These are phyloP conservation scores for Chlamydomonas sp. DNA, from an alignment of 139 green algal species.

Conservation along the genomic window DNA sequence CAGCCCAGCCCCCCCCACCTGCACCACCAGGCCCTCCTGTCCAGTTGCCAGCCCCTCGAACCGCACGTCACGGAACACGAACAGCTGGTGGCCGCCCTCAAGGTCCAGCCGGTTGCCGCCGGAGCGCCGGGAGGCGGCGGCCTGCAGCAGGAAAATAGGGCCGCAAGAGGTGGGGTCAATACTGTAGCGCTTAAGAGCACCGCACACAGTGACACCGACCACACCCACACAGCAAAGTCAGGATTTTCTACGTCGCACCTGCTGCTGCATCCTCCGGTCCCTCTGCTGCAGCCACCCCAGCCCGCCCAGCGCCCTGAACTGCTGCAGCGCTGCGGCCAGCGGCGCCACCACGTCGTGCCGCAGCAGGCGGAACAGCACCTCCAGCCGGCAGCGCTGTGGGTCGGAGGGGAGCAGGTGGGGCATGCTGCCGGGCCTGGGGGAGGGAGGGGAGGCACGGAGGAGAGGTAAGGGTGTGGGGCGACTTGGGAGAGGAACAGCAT, in stretches of 20 bases:
- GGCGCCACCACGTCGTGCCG: slow-evolving; percentile 66
- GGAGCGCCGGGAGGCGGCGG: neutral
- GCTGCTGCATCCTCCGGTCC: neutral
- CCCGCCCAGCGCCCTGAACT: slow-evolving; percentile 41
- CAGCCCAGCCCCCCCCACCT: neutral
- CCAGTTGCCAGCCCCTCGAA: slow-evolving; percentile 5
- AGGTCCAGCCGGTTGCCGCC: neutral
- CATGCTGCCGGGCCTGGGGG: slow-evolving; percentile 37
- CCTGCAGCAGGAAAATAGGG: neutral
- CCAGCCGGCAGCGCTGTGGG: slow-evolving; percentile 54
- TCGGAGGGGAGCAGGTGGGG: slow-evolving; percentile 48
- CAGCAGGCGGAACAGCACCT: slow-evolving; percentile 77
- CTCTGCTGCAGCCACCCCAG: slow-evolving; percentile 32
- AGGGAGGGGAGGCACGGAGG: neutral
- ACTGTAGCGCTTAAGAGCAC: neutral
- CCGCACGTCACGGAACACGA: slow-evolving; percentile 8
- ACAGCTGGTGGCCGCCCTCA: slow-evolving; percentile 29
- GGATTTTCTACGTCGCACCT: neutral
- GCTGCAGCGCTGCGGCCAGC: slow-evolving; percentile 43
- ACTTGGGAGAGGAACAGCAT: too few species aligned
- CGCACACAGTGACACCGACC: neutral
- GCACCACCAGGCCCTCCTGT: neutral
- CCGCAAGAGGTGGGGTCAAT: neutral
- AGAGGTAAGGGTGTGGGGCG: neutral
- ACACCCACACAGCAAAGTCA: neutral